These are phyloP conservation scores for Aspergillus biplanus DNA, from an alignment of 495 filamentous ascomycete genomes.

Conservation along the genomic window DNA sequence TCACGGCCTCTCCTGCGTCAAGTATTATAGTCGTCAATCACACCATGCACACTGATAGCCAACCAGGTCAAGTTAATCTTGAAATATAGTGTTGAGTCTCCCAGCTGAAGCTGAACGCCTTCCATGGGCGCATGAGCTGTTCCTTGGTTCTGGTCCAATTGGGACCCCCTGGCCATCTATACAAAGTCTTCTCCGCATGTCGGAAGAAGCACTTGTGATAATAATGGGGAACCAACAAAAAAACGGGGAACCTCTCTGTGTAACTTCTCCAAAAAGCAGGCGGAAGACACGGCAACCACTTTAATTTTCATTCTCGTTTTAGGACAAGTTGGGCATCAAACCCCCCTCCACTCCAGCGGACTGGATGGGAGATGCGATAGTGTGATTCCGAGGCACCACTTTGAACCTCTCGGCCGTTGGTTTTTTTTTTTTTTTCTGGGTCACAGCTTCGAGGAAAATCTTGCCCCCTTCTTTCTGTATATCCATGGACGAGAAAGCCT, in stretches of 20 bases:
- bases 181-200: neutral
- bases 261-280: constrained; percentile 16
- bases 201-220: neutral
- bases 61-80: neutral
- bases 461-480: constrained; percentile 14
- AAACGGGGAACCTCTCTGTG: neutral
- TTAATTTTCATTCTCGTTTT: constrained; percentile 19
- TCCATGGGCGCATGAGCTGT: constrained; percentile 2
- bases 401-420: constrained; percentile 12
- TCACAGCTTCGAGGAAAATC: neutral
- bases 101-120: constrained; percentile 4
- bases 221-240: neutral
- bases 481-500: constrained; percentile 13
- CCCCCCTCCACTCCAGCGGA: constrained; percentile 23
- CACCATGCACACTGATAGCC: neutral
- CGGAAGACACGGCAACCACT: constrained; percentile 27
- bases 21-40: neutral
- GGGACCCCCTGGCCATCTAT: neutral
- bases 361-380: constrained; percentile 7
- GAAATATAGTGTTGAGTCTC: neutral
- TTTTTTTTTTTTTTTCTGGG: neutral
- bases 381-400: constrained; percentile 24
- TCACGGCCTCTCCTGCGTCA: neutral
- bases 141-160: constrained; percentile 1
- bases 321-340: constrained; percentile 28